Evolutionary conservation across 176 grass and related monocot genomes (phyloP).

Genomic region (Eragrostis nindensis): DNA sequence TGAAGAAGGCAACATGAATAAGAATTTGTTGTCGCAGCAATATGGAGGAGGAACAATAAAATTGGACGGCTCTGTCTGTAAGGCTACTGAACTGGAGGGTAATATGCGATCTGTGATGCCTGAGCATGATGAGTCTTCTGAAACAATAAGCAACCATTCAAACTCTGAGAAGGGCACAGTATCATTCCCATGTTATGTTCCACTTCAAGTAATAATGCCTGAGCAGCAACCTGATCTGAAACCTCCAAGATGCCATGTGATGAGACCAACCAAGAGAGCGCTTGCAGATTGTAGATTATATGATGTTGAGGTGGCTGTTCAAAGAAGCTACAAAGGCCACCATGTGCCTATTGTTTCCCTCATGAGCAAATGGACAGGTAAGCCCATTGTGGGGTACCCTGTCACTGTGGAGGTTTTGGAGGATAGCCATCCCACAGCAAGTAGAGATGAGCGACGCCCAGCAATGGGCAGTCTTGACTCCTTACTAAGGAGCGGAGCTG

Average conservation of each 20-base stretch:
- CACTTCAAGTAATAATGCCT: conserved; percentile 46
- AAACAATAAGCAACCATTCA: conserved; percentile 56
- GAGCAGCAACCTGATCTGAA: conserved; percentile 41
- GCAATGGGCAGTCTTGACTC: conserved; percentile 52
- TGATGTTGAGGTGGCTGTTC: conserved; percentile 82
- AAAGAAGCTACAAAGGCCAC: conserved; percentile 71
- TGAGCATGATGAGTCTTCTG: conserved; percentile 52
- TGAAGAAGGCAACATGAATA: conserved; percentile 33
- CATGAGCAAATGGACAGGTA: conserved; percentile 88
- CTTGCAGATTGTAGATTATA: conserved; percentile 52
- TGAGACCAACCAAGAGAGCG: conserved; percentile 63
- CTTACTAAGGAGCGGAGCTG: conserved; percentile 54
- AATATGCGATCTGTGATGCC: conserved; percentile 1
- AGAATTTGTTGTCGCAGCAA: conserved; percentile 15
- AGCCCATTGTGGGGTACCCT: conserved; percentile 85
- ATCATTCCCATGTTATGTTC: conserved; percentile 41
- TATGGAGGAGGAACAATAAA: conserved; percentile 47
- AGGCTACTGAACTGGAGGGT: conserved; percentile 42
- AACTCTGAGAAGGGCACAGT: conserved; percentile 44
- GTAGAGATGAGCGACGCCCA: conserved; percentile 38
- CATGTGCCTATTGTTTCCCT: conserved; percentile 88
- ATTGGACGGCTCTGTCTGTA: conserved; percentile 27
- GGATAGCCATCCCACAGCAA: conserved; percentile 47
- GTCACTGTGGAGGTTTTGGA: conserved; percentile 67
- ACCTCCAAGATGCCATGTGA: conserved; percentile 40